Base-by-base conservation (phyloP, 441 rosid genomes). In the Arabidopsis hybrid region DNA sequence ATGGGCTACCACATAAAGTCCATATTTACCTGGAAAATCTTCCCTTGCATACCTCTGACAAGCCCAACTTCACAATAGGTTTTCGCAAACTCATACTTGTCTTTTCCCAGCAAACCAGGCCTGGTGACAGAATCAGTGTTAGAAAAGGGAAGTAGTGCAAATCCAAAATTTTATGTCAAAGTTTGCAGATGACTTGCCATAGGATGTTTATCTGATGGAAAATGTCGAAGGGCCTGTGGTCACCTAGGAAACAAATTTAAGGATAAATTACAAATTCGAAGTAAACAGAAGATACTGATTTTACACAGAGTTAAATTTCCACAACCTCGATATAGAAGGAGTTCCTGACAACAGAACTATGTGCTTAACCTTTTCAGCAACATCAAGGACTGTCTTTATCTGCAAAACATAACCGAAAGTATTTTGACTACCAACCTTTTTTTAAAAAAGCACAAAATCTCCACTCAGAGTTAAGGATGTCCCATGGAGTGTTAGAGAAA, bases 271-370 rank as follows among this genome's bases (percentile, higher is more conserved):
- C 40, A 67, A 69, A 45, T 64, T 73, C 69, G 12, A 64, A 8
- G 57, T 38, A 59, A 56, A 51, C 55, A 64, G 46, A 71, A 59
- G 65, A 68, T 38, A 64, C 43, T 16, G 50, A 51, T 74, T 29
- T 59, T 62, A 61, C 59, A 66, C 63, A 77, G 29, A 31, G 52
- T 47, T 67, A 52, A 1, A 65, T 52, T 11, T 62, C 69, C 78
- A 89, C 85, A 90, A 95, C 99, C 99, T 95, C 74, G 98, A 92
- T 82, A 95, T 82, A 72, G 99, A 95, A 78, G 99, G 99, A 45
- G 99, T 95, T 78, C 99, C 99, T 26, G 97, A 92, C 52, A 95
- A 82, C 72, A 95, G 85, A 78, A 92, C 89, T 72, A 89, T 81
- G 72, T 63, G 97, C 78, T 88, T 88, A 84, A 88, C 83, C 82